phyloP scores from a whole-genome alignment of 768 basidiomycete species.

The Leccinum fibrillosum region DNA sequence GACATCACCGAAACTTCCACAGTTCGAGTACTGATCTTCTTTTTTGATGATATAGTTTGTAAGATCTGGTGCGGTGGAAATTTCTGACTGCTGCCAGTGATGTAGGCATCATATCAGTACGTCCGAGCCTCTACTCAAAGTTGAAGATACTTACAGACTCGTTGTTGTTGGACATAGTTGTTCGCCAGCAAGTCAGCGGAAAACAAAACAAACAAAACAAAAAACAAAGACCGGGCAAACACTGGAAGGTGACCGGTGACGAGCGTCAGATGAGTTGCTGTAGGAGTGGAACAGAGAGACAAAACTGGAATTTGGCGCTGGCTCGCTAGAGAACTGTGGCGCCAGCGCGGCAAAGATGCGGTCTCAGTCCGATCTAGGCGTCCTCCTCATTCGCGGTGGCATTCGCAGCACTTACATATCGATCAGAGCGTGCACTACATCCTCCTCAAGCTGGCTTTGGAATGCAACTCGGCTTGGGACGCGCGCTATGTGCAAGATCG shows the following conservation, averaged over 20 bases:
- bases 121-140: too few species aligned
- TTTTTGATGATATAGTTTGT: background rate
- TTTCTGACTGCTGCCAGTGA: background rate
- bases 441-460: slow-evolving; percentile 61
- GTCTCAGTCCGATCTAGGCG: too few species aligned
- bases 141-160: too few species aligned
- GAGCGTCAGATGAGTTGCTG: too few species aligned
- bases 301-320: too few species aligned
- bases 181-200: too few species aligned
- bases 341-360: too few species aligned
- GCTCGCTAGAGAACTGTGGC: too few species aligned
- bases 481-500: slow-evolving; percentile 45
- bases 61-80: background rate
- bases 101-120: background rate
- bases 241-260: too few species aligned
- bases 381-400: slow-evolving; percentile 52
- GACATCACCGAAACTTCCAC: background rate
- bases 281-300: too few species aligned
- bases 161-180: background rate
- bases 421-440: slow-evolving; percentile 66
- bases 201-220: background rate
- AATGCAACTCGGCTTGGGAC: slow-evolving; percentile 22
- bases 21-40: background rate
- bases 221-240: background rate
- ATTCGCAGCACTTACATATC: slow-evolving; percentile 59